Percentiles rank a stretch among this genome's conserved stretches.
These are phyloP conservation scores for Mrakia frigida DNA, from an alignment of 768 basidiomycete species.

Conservation along the genomic window DNA sequence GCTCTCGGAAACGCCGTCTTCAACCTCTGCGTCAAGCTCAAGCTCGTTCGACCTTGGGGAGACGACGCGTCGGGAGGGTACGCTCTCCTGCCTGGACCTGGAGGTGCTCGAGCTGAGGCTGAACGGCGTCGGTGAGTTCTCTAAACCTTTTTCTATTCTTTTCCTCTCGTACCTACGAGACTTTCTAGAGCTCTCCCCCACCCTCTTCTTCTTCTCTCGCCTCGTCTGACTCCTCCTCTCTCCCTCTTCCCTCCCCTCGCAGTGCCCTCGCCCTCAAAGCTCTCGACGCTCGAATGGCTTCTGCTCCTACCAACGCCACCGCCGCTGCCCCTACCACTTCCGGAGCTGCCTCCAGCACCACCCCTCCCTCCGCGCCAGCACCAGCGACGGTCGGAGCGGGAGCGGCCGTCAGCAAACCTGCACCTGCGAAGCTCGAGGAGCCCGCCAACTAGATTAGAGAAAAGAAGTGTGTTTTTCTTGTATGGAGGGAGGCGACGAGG, in stretches of 20 bases:
- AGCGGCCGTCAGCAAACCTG: neutral
- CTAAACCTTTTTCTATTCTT: neutral
- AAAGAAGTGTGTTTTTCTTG: no score
- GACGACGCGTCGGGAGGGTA: constrained; percentile 49
- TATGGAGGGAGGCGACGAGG: no score
- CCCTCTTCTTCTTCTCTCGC: neutral
- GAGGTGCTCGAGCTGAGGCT: constrained; percentile 88
- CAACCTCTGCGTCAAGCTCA: constrained; percentile 56
- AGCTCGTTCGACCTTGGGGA: constrained; percentile 63
- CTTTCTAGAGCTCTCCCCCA: no score
- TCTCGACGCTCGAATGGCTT: constrained; percentile 82
- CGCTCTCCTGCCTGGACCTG: constrained; percentile 61
- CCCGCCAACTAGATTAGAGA: constrained; percentile 3
- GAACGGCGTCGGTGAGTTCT: constrained; percentile 76
- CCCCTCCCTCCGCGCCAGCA: neutral
- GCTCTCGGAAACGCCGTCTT: constrained; percentile 64
- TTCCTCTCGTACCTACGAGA: neutral
- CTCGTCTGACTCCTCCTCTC: neutral
- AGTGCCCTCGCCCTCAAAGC: constrained; percentile 96
- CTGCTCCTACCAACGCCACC: constrained; percentile 31
- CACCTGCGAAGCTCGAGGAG: constrained; percentile 1
- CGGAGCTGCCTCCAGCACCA: neutral
- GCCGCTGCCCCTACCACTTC: constrained; percentile 12
- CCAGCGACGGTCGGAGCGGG: neutral
- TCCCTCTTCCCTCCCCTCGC: constrained; percentile 16